Base-by-base conservation (phyloP, 495 filamentous ascomycete species). In the Delitschia confertaspora region DNA sequence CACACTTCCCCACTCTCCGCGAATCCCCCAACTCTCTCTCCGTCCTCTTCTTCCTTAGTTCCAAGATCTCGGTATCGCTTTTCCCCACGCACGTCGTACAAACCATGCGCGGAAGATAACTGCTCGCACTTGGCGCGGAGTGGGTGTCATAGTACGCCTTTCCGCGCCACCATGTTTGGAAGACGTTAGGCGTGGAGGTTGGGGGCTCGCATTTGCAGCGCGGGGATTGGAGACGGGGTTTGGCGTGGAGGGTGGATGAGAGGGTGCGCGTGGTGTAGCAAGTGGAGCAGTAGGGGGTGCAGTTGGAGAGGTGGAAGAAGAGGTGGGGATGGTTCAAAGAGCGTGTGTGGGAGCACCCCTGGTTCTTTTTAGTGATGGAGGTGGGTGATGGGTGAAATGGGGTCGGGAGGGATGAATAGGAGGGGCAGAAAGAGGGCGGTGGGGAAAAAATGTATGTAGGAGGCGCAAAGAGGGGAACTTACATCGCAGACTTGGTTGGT, bases 401-500 rank as follows among this genome's bases (percentile, higher is more conserved):
- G n/a, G n/a, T n/a, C n/a, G n/a, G n/a, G n/a, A n/a, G n/a, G n/a
- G n/a, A n/a, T n/a, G n/a, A n/a, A n/a, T n/a, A n/a, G n/a, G n/a
- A n/a, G n/a, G n/a, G n/a, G n/a, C n/a, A n/a, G n/a, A n/a, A n/a
- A n/a, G n/a, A n/a, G n/a, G n/a, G 24, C 1, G 2, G 2, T 18
- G 16, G 40, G 37, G 19, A 31, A n/a, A 32, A 20, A 10, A 17
- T 17, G 31, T 8, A 5, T 13, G 18, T 20, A 13, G 42, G 21
- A 16, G 14, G 4, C 27, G 25, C 26, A 5, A 30, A 7, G n/a
- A 10, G 38, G n/a, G 17, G 6, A 10, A 32, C 34, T 38, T 39
- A 51, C 49, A 14, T n/a, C 6, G 31, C 51, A 55, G 14, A 50
- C 38, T 24, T 49, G 46, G 18, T 42, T 38, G 14, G 35, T 34